Evolutionary conservation across 2,329 filamentous ascomycete species (phyloP), one percentile per base, ranked within the genome.

Genomic region (Aspergillus fischeri): DNA sequence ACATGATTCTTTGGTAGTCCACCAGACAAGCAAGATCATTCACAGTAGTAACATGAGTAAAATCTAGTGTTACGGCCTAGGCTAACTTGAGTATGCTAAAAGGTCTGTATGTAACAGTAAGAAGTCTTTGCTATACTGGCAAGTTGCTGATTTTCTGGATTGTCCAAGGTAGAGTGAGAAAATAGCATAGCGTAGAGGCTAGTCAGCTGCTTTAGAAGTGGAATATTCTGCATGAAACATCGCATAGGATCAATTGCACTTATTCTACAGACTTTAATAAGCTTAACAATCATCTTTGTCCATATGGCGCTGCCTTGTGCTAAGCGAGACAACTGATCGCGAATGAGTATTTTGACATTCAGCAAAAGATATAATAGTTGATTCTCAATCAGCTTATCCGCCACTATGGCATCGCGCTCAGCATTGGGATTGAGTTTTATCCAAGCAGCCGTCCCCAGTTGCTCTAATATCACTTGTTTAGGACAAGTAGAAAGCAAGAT

Each of bases 21-120:
- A 71, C 64, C 49, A 53, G 44, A 24, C 61, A 44, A 42, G 38
- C 48, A 58, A 66, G 62, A 52, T 54, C 56, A 21, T 58, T 53
- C 27, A 70, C 59, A 11, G 63, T 67, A 21, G 62, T 66, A 49
- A 69, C 49, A 47, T 7, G 9, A 50, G 51, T 24, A 4, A 41
- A 20, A 38, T 55, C 63, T 53, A 71, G 59, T 24, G 64, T 58
- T 35, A 61, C 62, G 6, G 70, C 70, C 67, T 67, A 71, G 17
- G 63, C 60, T 21, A 72, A 65, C 55, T 72, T 68, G 3, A 67
- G 52, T 20, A 71, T 69, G 55, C 68, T 70, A 3, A 71, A 60
- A 29, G 67, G 63, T 62, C 69, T 67, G 56, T 61, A 61, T 21
- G 20, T 38, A 25, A 55, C 28, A 14, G 52, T 29, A 11, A 72